Conservation (phyloP, 2,329 filamentous ascomycete species). For the Elsinoe batatas region DNA sequence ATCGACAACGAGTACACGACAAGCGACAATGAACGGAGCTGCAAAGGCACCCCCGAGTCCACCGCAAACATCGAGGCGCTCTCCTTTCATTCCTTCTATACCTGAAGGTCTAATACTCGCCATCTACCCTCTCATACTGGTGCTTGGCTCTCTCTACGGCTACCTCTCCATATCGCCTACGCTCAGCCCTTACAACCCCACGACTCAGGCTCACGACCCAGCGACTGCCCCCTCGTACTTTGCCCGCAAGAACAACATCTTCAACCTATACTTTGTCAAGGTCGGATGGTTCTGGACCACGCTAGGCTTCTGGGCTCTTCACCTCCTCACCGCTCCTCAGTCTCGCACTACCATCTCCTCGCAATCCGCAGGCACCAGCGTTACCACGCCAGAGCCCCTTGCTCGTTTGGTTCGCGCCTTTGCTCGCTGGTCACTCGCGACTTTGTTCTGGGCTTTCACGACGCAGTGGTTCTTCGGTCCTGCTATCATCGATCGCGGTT, state of each 20-base stretch:
- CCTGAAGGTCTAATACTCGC: constrained; percentile 55
- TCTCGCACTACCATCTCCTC: constrained; percentile 19
- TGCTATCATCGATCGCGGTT: constrained; percentile 78
- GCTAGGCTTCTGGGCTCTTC: constrained; percentile 46
- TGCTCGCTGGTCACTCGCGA: constrained; percentile 62
- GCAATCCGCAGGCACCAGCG: not conserved
- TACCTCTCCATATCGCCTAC: constrained; percentile 51
- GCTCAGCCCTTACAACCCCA: constrained; percentile 50
- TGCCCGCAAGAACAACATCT: constrained; percentile 81
- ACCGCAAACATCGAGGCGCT: constrained; percentile 16
- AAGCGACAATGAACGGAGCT: not conserved
- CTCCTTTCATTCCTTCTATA: constrained; percentile 59
- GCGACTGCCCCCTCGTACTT: constrained; percentile 69
- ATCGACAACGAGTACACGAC: not conserved
- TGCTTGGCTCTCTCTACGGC: constrained; percentile 74
- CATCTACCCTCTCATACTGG: constrained; percentile 67
- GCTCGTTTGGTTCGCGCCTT: constrained; percentile 47
- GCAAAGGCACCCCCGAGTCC: not conserved
- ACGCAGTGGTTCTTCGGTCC: constrained; percentile 98
- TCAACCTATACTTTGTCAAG: constrained; percentile 93
- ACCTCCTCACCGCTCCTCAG: constrained; percentile 48
- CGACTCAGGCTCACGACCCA: constrained; percentile 53
- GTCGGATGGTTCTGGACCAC: constrained; percentile 89
- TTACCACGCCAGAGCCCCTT: constrained; percentile 24
- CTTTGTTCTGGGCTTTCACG: constrained; percentile 69